Percentiles rank a stretch among this genome's conserved stretches.
Conservation (phyloP, 2,329 filamentous ascomycete species). For the Capronia coronata region DNA sequence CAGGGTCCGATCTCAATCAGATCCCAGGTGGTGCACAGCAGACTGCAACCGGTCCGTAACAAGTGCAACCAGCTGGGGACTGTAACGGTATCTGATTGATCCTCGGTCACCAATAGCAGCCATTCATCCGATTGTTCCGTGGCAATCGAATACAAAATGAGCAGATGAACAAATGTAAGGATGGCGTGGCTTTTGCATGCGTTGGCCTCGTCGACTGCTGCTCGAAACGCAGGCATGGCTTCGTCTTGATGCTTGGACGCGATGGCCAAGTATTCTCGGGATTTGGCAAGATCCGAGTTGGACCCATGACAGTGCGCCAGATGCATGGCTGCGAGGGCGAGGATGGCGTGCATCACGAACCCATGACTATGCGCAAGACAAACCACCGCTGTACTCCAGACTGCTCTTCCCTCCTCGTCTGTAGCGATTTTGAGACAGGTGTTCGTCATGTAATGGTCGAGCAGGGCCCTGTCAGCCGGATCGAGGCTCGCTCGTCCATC, state of each 20-base stretch:
- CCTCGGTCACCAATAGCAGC: neutral
- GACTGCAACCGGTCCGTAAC: neutral
- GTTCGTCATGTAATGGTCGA: neutral
- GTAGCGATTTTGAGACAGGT: neutral
- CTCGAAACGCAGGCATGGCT: neutral
- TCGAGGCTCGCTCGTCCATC: neutral
- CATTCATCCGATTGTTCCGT: neutral
- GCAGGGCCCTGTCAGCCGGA: neutral
- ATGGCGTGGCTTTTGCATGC: neutral
- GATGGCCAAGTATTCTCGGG: neutral
- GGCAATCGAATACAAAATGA: neutral
- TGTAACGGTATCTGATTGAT: neutral
- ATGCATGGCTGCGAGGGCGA: conserved; percentile 36
- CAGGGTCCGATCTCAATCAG: neutral
- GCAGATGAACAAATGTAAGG: neutral
- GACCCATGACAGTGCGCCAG: conserved; percentile 26
- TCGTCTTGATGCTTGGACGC: neutral
- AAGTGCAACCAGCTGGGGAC: neutral
- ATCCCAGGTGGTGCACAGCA: neutral
- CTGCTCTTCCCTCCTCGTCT: neutral
- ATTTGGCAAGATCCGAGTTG: neutral
- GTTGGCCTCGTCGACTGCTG: neutral
- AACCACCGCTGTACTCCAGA: neutral
- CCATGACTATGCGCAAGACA: conserved; percentile 25
- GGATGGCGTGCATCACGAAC: conserved; percentile 36